Evolutionary conservation across 2,329 filamentous ascomycete species (phyloP).

Genomic region (Fusarium sp.): DNA sequence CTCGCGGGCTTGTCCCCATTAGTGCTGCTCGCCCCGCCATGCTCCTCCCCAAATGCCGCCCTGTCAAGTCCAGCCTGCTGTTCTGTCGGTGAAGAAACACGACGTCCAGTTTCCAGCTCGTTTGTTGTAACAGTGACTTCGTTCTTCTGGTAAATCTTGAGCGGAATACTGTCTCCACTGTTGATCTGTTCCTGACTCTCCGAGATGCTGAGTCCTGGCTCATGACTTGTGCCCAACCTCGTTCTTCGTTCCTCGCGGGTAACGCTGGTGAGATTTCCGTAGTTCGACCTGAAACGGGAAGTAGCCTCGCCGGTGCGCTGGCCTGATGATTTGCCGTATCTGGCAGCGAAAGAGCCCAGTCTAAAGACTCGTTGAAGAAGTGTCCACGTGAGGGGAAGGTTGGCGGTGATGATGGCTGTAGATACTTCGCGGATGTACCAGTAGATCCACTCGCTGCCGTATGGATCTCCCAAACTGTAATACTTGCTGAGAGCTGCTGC

Average conservation of each 20-base stretch:
- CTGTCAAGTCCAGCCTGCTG: neutral
- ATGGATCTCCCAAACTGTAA: constrained; percentile 56
- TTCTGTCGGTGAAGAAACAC: constrained; percentile 3
- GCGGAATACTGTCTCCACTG: constrained; percentile 45
- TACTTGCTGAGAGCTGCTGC: constrained; percentile 51
- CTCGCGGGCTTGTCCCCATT: constrained; percentile 21
- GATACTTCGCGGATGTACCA: constrained; percentile 62
- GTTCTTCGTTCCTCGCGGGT: constrained; percentile 31
- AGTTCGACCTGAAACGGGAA: constrained; percentile 35
- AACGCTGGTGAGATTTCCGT: constrained; percentile 42
- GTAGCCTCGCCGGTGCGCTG: constrained; percentile 41
- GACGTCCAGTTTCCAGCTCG: neutral
- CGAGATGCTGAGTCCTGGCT: constrained; percentile 39
- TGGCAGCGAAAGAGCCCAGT: constrained; percentile 44
- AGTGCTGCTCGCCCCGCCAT: constrained; percentile 2
- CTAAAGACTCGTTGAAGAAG: constrained; percentile 54
- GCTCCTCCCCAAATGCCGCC: neutral
- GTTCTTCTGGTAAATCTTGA: constrained; percentile 54
- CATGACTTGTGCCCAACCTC: constrained; percentile 5
- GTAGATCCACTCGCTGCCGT: constrained; percentile 54
- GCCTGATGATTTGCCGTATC: constrained; percentile 41
- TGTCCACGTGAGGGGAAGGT: constrained; percentile 58
- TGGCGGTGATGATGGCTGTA: constrained; percentile 58
- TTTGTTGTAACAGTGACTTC: constrained; percentile 48
- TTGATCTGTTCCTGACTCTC: constrained; percentile 55